Conservation (phyloP, 306 rosid species). For the Trifolium fragiferum region DNA sequence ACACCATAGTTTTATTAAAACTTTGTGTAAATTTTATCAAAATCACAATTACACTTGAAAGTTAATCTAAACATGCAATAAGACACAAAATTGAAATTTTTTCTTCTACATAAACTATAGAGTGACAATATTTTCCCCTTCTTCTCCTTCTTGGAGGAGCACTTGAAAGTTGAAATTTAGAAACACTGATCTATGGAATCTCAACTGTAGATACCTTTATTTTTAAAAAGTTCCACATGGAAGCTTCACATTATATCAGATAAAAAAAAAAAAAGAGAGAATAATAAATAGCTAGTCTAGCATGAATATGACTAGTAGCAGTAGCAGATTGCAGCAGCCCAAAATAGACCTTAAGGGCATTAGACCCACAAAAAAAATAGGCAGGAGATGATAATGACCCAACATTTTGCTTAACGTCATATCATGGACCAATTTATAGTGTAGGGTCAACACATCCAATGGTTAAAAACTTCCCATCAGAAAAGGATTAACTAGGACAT, state of each 20-base stretch:
- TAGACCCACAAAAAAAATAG: conserved; percentile 48
- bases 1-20: no score
- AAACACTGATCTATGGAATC: conserved; percentile 4
- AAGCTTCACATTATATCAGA: conserved; percentile 8
- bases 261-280: neutral
- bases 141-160: conserved; percentile 19
- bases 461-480: conserved; percentile 43
- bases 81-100: no score
- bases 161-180: conserved; percentile 7
- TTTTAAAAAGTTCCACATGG: neutral
- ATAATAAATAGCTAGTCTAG: conserved; percentile 28
- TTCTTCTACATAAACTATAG: conserved; percentile 9
- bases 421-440: conserved; percentile 34
- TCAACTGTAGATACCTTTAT: neutral
- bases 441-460: conserved; percentile 40
- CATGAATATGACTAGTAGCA: conserved; percentile 40
- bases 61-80: no score
- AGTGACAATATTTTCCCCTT: conserved; percentile 16
- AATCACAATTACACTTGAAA: no score
- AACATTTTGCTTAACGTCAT: conserved; percentile 41
- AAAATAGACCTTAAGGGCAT: conserved; percentile 42
- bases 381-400: conserved; percentile 55
- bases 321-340: conserved; percentile 18
- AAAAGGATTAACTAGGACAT: conserved; percentile 1
- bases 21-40: no score